Conservation (phyloP, 2,329 filamentous ascomycete genomes). For the Penicillium sp. region DNA sequence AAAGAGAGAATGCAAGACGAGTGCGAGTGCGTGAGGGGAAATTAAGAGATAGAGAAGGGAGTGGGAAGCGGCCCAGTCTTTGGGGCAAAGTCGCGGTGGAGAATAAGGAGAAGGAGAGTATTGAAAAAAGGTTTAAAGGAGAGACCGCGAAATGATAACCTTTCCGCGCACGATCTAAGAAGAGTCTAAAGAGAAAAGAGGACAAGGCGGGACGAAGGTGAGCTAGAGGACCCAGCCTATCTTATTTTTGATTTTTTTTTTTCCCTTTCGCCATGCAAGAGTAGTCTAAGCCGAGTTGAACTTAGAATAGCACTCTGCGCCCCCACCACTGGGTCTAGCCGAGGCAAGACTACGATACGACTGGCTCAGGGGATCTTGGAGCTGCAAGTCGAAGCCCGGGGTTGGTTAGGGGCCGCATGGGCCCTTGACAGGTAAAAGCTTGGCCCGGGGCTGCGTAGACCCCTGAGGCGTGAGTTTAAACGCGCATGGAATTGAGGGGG, state of each 20-base stretch:
- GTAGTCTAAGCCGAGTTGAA: constrained; percentile 10
- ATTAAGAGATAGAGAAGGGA: neutral
- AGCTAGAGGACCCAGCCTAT: neutral
- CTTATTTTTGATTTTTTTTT: neutral
- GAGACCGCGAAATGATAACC: neutral
- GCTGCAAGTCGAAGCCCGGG: neutral
- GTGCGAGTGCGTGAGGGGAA: neutral
- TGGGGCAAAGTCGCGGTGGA: neutral
- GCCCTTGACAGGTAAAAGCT: constrained; percentile 11
- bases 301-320: neutral
- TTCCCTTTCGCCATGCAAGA: constrained; percentile 2
- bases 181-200: constrained; percentile 1
- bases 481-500: neutral
- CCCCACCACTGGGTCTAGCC: constrained; percentile 10
- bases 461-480: neutral
- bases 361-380: constrained; percentile 7
- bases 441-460: constrained; percentile 6
- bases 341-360: neutral
- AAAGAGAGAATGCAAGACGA: neutral
- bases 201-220: neutral
- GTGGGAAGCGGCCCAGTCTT: neutral
- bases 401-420: constrained; percentile 1
- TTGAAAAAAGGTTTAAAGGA: neutral
- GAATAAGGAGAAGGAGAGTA: neutral
- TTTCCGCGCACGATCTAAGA: constrained; percentile 3